phyloP scores from a whole-genome alignment of 139 green algal species.

The Chlorella vulgaris region DNA sequence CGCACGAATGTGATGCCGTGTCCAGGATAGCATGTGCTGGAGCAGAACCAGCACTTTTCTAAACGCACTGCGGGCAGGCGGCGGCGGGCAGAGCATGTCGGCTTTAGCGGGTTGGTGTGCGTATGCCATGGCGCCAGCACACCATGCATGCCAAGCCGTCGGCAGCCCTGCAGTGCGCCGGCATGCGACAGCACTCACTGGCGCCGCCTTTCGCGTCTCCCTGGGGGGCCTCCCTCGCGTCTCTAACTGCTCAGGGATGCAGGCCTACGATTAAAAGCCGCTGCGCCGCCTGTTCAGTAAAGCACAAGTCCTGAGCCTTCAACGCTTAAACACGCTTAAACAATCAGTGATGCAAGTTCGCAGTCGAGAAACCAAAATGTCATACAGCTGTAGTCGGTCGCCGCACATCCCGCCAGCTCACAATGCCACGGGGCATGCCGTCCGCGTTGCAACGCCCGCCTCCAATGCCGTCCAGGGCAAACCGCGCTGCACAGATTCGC shows the following conservation, averaged over 20 bases:
- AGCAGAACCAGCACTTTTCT: slow-evolving; percentile 99
- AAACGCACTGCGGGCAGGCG: slow-evolving; percentile 77
- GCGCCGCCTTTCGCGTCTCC: neutral
- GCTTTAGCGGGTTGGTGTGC: too few species aligned
- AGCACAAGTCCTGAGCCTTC: neutral
- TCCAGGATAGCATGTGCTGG: slow-evolving; percentile 93
- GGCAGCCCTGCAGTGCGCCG: neutral
- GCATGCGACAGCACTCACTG: slow-evolving; percentile 1
- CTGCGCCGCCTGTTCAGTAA: neutral
- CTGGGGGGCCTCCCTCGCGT: slow-evolving; percentile 9
- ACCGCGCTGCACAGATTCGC: neutral
- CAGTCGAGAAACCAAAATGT: neutral
- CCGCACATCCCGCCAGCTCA: neutral
- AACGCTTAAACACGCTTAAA: too few species aligned
- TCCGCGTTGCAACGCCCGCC: neutral
- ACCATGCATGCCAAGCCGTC: neutral
- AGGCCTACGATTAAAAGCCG: too few species aligned
- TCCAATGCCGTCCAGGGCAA: neutral
- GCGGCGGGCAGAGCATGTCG: neutral
- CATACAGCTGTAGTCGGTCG: too few species aligned
- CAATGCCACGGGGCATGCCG: neutral
- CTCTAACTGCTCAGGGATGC: neutral
- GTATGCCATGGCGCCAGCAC: neutral
- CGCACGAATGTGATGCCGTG: slow-evolving; percentile 97
- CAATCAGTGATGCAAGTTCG: too few species aligned